These are phyloP conservation scores for Coniella vitis DNA, from an alignment of 2,329 filamentous ascomycete species.

Conservation along the genomic window DNA sequence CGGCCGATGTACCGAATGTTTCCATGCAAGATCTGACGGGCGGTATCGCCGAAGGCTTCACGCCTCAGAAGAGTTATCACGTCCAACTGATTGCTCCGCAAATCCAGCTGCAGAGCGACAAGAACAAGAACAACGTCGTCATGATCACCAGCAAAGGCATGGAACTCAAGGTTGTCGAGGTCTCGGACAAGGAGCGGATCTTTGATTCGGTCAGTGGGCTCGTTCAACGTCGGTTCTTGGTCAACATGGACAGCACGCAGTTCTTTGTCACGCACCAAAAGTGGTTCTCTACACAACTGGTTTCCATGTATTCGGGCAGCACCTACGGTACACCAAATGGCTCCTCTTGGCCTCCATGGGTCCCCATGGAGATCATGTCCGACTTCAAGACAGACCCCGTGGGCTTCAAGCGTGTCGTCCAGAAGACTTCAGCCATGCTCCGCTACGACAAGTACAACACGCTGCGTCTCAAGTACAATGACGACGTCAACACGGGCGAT, in stretches of 20 bases:
- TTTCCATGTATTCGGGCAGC: conserved; percentile 92
- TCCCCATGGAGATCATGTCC: conserved; percentile 97
- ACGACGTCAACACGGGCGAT: conserved; percentile 67
- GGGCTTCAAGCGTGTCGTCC: conserved; percentile 95
- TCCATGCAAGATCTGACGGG: conserved; percentile 58
- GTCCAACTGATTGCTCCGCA: conserved; percentile 93
- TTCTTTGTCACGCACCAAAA: conserved; percentile 97
- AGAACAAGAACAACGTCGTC: conserved; percentile 94
- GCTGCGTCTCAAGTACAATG: conserved; percentile 91
- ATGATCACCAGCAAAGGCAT: conserved; percentile 96
- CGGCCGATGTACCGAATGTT: conserved; percentile 26
- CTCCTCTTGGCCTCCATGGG: conserved; percentile 94
- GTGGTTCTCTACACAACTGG: conserved; percentile 74
- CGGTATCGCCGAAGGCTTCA: conserved; percentile 81
- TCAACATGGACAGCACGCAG: conserved; percentile 95
- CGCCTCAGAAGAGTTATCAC: conserved; percentile 88
- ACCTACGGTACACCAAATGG: conserved; percentile 80
- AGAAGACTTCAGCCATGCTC: conserved; percentile 90
- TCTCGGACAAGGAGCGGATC: conserved; percentile 93
- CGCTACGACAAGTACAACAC: conserved; percentile 98
- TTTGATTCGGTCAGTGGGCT: conserved; percentile 91
- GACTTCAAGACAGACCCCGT: conserved; percentile 91
- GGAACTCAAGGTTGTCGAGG: conserved; percentile 94
- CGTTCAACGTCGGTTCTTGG: conserved; percentile 86
- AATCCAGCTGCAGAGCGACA: conserved; percentile 96